Evolutionary conservation across 1,139 yeast species (phyloP).

Genomic region (Keqinozyma sinolaborantium): DNA sequence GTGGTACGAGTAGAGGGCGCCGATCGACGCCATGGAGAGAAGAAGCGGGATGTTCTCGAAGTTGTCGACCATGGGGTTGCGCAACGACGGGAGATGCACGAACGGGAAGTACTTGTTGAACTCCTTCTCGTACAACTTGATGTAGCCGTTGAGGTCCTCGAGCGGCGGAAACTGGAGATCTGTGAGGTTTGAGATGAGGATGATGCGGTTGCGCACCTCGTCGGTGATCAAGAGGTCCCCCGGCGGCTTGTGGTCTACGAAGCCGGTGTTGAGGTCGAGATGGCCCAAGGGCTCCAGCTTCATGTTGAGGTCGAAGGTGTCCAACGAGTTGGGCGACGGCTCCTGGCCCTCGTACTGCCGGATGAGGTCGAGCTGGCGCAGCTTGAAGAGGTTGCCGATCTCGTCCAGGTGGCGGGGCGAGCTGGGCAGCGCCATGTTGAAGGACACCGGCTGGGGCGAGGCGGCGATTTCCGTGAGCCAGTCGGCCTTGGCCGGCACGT

Average conservation of each 20-base stretch:
- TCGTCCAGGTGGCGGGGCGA: constrained; percentile 14
- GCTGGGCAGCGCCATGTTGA: constrained; percentile 27
- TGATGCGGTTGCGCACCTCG: constrained; percentile 51
- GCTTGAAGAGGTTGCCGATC: constrained; percentile 52
- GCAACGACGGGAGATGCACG: constrained; percentile 68
- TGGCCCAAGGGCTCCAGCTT: not conserved
- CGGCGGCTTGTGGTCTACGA: not conserved
- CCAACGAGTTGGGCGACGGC: not conserved
- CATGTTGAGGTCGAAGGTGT: not conserved
- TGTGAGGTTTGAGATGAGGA: constrained; percentile 48
- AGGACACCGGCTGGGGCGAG: constrained; percentile 49
- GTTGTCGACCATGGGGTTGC: constrained; percentile 50
- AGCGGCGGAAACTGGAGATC: constrained; percentile 64
- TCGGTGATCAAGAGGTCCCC: constrained; percentile 23
- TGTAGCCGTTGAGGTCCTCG: constrained; percentile 70
- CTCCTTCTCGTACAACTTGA: constrained; percentile 66
- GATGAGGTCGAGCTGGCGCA: constrained; percentile 59
- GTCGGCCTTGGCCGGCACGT: constrained; percentile 34
- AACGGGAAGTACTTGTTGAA: constrained; percentile 82
- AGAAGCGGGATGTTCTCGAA: constrained; percentile 70
- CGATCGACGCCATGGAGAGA: constrained; percentile 83
- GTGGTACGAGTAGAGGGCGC: constrained; percentile 84
- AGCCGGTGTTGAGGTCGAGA: not conserved
- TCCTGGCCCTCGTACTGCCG: constrained; percentile 19
- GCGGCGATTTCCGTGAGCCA: constrained; percentile 69